Conservation (phyloP, 164 flowering plant genomes). For the Nelumbo lutea region DNA sequence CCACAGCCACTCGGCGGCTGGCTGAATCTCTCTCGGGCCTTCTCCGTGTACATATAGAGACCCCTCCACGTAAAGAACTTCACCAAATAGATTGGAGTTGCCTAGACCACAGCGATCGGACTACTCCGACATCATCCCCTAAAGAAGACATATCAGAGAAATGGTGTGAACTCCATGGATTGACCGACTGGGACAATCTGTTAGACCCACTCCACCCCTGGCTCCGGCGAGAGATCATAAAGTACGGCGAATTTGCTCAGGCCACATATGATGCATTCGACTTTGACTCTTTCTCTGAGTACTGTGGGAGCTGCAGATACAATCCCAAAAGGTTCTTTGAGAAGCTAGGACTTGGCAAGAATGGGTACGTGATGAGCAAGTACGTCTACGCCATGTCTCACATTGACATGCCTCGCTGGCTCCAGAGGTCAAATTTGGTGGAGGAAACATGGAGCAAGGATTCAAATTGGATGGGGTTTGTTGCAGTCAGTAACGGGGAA, state of each 20-base stretch:
- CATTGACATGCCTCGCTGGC: constrained; percentile 47
- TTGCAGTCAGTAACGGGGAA: constrained; percentile 50
- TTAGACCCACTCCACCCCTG: constrained; percentile 54
- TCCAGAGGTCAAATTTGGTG: constrained; percentile 30
- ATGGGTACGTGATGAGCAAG: constrained; percentile 47
- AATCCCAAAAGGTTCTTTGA: constrained; percentile 30
- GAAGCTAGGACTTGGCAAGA: constrained; percentile 28
- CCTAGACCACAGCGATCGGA: neutral
- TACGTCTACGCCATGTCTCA: constrained; percentile 66
- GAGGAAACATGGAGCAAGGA: constrained; percentile 53
- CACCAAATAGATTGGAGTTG: neutral
- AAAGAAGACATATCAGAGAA: constrained; percentile 37
- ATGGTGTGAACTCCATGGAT: constrained; percentile 55
- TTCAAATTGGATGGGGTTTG: constrained; percentile 78
- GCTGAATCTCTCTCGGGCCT: constrained; percentile 13
- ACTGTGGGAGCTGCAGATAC: constrained; percentile 55
- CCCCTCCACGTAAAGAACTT: neutral
- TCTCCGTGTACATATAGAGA: constrained; percentile 14
- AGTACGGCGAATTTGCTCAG: constrained; percentile 51
- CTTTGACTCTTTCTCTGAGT: constrained; percentile 42
- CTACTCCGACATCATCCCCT: constrained; percentile 40
- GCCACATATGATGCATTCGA: constrained; percentile 55
- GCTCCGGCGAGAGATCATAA: constrained; percentile 48
- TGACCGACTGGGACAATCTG: constrained; percentile 30
- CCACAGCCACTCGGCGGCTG: neutral